Conservation (phyloP, 2,329 filamentous ascomycete genomes). For the Hymenoscyphus fructigenus region DNA sequence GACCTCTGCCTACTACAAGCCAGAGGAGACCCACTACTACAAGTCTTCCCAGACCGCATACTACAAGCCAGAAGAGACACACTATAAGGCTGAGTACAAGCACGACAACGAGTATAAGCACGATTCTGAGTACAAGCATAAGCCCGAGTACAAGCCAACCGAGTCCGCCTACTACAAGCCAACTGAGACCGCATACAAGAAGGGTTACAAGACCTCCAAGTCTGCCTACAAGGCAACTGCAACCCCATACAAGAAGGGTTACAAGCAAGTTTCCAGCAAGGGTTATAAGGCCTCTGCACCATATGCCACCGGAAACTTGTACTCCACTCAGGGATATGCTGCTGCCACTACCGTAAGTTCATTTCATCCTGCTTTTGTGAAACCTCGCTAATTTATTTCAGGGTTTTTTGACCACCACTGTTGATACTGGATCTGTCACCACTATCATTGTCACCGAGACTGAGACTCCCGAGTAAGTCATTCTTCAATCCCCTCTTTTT, state of each 20-base stretch:
- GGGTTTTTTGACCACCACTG: neutral
- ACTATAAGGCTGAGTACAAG: neutral
- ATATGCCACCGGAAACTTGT: neutral
- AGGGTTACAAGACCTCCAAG: neutral
- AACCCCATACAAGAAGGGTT: neutral
- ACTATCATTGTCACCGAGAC: neutral
- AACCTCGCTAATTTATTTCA: neutral
- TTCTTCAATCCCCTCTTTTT: neutral
- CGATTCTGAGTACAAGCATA: neutral
- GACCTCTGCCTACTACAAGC: neutral
- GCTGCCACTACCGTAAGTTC: neutral
- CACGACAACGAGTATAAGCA: too few species aligned
- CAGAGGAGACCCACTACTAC: neutral
- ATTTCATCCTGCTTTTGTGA: neutral
- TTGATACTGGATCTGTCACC: neutral
- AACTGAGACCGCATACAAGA: neutral
- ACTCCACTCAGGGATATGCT: neutral
- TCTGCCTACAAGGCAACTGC: slow-evolving; percentile 4
- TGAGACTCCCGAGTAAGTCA: neutral
- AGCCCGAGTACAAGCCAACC: neutral
- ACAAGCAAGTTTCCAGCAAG: neutral
- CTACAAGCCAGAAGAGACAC: neutral
- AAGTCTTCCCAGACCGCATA: neutral
- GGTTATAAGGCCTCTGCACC: neutral
- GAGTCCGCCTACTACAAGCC: neutral